Base-by-base conservation (phyloP, 352 stramenopile genomes). In the Elongisporangium anandrum region DNA sequence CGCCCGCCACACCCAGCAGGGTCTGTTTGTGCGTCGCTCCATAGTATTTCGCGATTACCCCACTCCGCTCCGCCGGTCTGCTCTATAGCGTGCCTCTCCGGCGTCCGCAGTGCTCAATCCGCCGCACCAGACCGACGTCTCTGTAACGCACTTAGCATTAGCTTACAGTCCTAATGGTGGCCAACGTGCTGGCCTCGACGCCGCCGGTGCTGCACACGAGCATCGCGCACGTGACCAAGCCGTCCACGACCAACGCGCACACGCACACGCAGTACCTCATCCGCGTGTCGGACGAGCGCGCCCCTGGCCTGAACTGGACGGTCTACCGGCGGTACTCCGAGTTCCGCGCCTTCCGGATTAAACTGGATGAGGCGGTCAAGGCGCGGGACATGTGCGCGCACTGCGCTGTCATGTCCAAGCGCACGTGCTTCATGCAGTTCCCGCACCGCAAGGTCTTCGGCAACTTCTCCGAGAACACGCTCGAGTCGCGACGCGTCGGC, bases 261-360 rank as follows among this genome's bases (percentile, higher is more conserved):
- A 73, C 78, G 34, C 79, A 87, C 63, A 90, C 86, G 52, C 86
- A 95, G 64, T 95, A 90, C 64, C 68, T 93, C 47, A 86, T 95
- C 64, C 74, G 81, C 68, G 86, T 95, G 41, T 92, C 82, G 52
- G 86, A 95, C 56, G 81, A 90, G 60, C 86, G 86, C 62, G 84
- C 68, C 15, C 67, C 75, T 0, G 74, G 72, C 7, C 73, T 91
- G 50, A 72, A 90, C 53, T 95, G 86, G 86, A 90, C 78, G 23
- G 83, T 95, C 54, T 91, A 92, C 67, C 81, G 85, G 2, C 84
- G 86, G 52, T 95, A 84, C 72, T 93, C 82, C 17, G 86, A 94
- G 69, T 95, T 95, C 62, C 86, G 85, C 41, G 73, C 73, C 22
- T 80, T 95, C 63, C 80, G 81, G 20, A 58, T 87, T 47, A 75